Base-by-base conservation (phyloP, 2,329 filamentous ascomycete species). In the Aaosphaeria pasadenensis region DNA sequence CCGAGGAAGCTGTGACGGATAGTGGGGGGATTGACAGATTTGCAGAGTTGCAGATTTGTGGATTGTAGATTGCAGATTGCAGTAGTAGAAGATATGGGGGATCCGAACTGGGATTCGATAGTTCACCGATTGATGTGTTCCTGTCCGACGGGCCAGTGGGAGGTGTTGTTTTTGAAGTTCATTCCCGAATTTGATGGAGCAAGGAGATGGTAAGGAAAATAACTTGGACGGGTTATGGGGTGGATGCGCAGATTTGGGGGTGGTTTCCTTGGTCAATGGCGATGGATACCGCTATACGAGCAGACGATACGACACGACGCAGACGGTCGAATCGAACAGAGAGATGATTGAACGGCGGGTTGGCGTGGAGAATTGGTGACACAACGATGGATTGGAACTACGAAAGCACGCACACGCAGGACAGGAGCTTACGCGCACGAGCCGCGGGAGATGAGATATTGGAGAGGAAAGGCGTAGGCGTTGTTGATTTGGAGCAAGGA, bases 121-220 rank as follows among this genome's bases (percentile, higher is more conserved):
- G 29, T 41, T 69, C 61, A 71, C 52, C 71, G 67, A 55, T 74
- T 74, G 62, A 74, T 71, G 57, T 70, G 65, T 58, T 74, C 71
- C 67, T 73, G 71, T 72, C 71, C 71, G 40, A 72, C 70, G 53
- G 71, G 71, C 71, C 71, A 74, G 60, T 71, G 68, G 51, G 67
- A 69, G 43, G 54, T 64, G 53, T 69, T 51, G 60, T 69, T 70
- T 54, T 72, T 72, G 59, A 72, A 72, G 58, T 72, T 71, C 70
- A 72, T 71, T 47, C 66, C 17, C 17, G 17, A 24, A 24, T 24
- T 24, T 24, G 17, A 24, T 24, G 17, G 17, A 24, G 17, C 17
- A 24, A 24, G 17, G 17, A 24, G 17, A 24, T 24, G 17, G 17
- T 24, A 3, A 24, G 17, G 17, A 24, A 24, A 24, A 24, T 24